Conservation (phyloP, 495 filamentous ascomycete genomes). For the Cenococcum geophilum region DNA sequence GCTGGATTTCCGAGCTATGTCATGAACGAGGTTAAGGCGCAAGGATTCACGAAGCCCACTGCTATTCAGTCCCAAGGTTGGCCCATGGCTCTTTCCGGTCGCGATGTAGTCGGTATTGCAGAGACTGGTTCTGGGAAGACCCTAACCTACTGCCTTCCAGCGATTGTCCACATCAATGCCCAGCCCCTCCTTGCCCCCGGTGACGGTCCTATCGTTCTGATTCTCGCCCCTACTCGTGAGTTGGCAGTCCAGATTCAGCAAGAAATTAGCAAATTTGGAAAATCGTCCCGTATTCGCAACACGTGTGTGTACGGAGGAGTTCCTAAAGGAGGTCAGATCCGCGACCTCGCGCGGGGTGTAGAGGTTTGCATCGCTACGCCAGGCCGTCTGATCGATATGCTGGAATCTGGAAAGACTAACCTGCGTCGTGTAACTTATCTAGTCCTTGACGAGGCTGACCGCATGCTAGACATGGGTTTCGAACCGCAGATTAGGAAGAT, state of each 20-base stretch:
- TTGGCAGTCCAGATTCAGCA: conserved; percentile 97
- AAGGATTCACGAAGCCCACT: conserved; percentile 87
- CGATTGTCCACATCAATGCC: conserved; percentile 98
- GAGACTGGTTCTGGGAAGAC: conserved; percentile 99
- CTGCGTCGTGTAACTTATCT: conserved; percentile 93
- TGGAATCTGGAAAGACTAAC: conserved; percentile 95
- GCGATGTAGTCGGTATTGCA: conserved; percentile 98
- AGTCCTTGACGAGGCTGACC: conserved; percentile 85
- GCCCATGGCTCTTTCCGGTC: conserved; percentile 98
- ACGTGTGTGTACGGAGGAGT: conserved; percentile 99
- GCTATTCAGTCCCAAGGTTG: conserved; percentile 97
- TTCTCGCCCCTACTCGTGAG: conserved; percentile 93
- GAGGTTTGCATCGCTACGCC: conserved; percentile 95
- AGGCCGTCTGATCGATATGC: conserved; percentile 96
- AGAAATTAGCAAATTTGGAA: conserved; percentile 91
- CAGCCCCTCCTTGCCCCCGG: conserved; percentile 95
- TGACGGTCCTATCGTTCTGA: conserved; percentile 92
- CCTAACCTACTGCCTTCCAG: conserved; percentile 93
- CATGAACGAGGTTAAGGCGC: conserved; percentile 95
- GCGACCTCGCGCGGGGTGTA: conserved; percentile 81
- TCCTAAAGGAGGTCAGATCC: conserved; percentile 91
- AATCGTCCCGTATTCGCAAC: conserved; percentile 96
- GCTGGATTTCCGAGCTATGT: conserved; percentile 95
- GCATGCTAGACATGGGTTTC: conserved; percentile 90
- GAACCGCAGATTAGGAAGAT: conserved; percentile 91